Conservation (phyloP, 2,329 filamentous ascomycete genomes). For the Exophiala xenobiotica region DNA sequence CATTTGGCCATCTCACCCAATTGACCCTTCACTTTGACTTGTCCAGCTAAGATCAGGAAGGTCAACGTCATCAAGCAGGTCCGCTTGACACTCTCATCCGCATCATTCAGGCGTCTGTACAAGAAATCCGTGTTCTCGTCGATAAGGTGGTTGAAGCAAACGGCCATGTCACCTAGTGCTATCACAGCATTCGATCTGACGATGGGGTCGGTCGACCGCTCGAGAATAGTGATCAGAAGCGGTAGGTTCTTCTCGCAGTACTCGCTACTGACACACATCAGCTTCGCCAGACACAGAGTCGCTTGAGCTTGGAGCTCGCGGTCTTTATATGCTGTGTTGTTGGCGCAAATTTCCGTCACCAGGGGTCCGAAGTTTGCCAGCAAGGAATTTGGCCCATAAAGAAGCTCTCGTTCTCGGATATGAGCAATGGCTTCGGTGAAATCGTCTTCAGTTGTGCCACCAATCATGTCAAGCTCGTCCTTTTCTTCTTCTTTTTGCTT, state of each 20-base stretch:
- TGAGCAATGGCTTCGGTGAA: constrained; percentile 84
- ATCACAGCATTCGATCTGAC: constrained; percentile 96
- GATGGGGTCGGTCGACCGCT: constrained; percentile 86
- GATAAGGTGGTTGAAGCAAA: constrained; percentile 98
- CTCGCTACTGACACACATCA: constrained; percentile 97
- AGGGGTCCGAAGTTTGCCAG: constrained; percentile 88
- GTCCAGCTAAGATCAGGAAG: constrained; percentile 92
- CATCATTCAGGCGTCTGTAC: constrained; percentile 87
- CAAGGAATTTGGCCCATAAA: constrained; percentile 79
- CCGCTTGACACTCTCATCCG: constrained; percentile 85
- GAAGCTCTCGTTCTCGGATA: constrained; percentile 78
- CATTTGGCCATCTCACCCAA: constrained; percentile 99
- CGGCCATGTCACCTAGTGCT: constrained; percentile 96
- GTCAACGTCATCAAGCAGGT: constrained; percentile 98
- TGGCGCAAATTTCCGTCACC: constrained; percentile 89
- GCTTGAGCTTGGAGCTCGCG: constrained; percentile 88
- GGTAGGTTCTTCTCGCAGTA: constrained; percentile 93
- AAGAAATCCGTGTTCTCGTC: constrained; percentile 99
- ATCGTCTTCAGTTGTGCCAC: constrained; percentile 91
- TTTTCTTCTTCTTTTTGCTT: constrained; percentile 62
- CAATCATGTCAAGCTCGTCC: constrained; percentile 93
- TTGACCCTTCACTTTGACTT: constrained; percentile 99
- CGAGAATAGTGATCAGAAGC: constrained; percentile 95
- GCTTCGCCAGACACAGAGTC: constrained; percentile 90
- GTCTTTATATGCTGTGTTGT: constrained; percentile 89